Evolutionary conservation across 441 rosid species (phyloP).

Genomic region (Erysimum pusillum): DNA sequence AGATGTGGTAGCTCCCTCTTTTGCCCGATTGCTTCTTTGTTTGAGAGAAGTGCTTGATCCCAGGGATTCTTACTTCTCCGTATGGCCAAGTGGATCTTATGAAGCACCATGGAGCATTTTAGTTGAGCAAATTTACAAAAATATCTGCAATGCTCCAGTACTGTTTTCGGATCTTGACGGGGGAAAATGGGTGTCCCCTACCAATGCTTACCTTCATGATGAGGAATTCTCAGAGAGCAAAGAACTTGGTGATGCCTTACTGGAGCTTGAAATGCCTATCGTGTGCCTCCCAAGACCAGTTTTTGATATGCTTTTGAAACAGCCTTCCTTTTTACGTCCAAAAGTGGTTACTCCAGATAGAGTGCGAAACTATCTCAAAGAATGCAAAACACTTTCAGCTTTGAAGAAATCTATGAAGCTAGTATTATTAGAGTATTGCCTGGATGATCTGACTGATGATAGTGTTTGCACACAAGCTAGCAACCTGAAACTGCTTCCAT

Average conservation of each 20-base stretch:
- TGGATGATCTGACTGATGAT: slow-evolving; percentile 91
- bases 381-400: slow-evolving; percentile 59
- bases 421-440: slow-evolving; percentile 92
- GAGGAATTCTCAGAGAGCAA: slow-evolving; percentile 74
- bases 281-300: slow-evolving; percentile 81
- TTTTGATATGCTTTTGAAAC: slow-evolving; percentile 77
- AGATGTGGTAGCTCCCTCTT: slow-evolving; percentile 88
- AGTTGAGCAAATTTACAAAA: slow-evolving; percentile 84
- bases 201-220: slow-evolving; percentile 90
- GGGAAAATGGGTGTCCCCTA: slow-evolving; percentile 88
- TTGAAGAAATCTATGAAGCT: slow-evolving; percentile 76
- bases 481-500: slow-evolving; percentile 83
- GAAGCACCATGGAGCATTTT: slow-evolving; percentile 98
- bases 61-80: slow-evolving; percentile 69
- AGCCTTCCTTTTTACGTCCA: slow-evolving; percentile 68
- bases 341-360: slow-evolving; percentile 93
- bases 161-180: slow-evolving; percentile 78
- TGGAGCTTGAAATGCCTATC: slow-evolving; percentile 88
- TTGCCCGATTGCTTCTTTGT: slow-evolving; percentile 71
- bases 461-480: slow-evolving; percentile 71
- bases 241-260: slow-evolving; percentile 84
- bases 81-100: slow-evolving; percentile 90
- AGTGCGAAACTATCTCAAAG: slow-evolving; percentile 80
- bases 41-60: slow-evolving; percentile 76
- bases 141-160: slow-evolving; percentile 67